Evolutionary conservation across 2,329 filamentous ascomycete genomes (phyloP).

Genomic region (Fusarium sp.): DNA sequence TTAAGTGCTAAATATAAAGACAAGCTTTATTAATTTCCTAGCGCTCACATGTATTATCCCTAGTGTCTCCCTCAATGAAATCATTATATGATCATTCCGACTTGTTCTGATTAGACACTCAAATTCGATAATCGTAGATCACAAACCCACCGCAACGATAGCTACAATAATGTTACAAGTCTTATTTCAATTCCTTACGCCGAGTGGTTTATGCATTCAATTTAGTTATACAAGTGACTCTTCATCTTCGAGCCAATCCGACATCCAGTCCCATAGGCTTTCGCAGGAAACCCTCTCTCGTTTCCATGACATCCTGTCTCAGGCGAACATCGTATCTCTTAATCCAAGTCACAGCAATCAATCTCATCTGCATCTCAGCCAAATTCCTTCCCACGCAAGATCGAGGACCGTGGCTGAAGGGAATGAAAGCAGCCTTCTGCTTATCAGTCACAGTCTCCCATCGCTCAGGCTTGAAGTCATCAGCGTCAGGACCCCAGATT

Average conservation of each 20-base stretch:
- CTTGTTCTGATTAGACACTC: no score
- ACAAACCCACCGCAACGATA: no score
- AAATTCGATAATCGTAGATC: no score
- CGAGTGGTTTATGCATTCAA: neutral
- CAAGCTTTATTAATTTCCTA: no score
- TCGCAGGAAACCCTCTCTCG: constrained; percentile 81
- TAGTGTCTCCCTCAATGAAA: no score
- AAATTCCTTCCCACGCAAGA: constrained; percentile 83
- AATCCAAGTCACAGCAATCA: constrained; percentile 77
- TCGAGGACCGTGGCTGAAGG: constrained; percentile 77
- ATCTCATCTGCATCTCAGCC: constrained; percentile 87
- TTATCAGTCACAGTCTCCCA: constrained; percentile 72
- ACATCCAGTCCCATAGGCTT: constrained; percentile 76
- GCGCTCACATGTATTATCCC: no score
- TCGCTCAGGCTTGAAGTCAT: constrained; percentile 79
- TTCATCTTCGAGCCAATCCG: constrained; percentile 26
- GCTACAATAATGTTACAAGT: neutral
- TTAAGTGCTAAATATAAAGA: no score
- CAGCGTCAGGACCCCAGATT: constrained; percentile 79
- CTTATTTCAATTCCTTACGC: neutral
- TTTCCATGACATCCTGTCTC: constrained; percentile 74
- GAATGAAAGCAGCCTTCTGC: constrained; percentile 80
- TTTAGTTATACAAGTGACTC: rapidly evolving
- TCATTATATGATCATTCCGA: no score
- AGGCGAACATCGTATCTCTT: constrained; percentile 61